These are phyloP conservation scores for Amanita thiersii DNA, from an alignment of 768 basidiomycete species.

Conservation along the genomic window DNA sequence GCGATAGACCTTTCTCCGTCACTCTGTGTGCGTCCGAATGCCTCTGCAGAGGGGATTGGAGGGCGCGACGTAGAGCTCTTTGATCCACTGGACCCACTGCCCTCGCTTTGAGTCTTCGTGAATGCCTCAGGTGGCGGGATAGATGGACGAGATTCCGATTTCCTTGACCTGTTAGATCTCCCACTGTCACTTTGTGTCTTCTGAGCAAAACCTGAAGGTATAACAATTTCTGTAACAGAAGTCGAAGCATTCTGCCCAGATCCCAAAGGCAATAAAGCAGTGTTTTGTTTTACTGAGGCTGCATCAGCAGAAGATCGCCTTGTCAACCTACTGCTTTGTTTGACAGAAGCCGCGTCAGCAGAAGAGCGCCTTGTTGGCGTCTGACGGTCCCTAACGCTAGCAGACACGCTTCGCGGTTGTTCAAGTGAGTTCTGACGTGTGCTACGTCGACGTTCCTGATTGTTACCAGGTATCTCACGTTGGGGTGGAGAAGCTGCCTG, in stretches of 20 bases:
- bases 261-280: too few species aligned
- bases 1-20: neutral
- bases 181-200: neutral
- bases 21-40: neutral
- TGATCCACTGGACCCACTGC: neutral
- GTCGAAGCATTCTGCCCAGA: neutral
- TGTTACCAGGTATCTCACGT: neutral
- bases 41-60: neutral
- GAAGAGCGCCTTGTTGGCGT: neutral
- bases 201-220: neutral
- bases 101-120: neutral
- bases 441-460: neutral
- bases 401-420: neutral
- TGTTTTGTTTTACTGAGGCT: neutral
- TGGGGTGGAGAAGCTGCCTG: neutral
- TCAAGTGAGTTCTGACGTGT: constrained; percentile 3
- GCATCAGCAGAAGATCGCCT: neutral
- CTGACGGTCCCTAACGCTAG: neutral
- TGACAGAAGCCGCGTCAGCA: neutral
- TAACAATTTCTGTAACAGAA: neutral
- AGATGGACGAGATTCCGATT: neutral
- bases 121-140: neutral
- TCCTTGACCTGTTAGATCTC: neutral
- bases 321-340: too few species aligned
- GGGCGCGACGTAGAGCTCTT: neutral